Evolutionary conservation across 108 stramenopile genomes (phyloP), one percentile per base, ranked within the genome.

Genomic region (Poteriospumella lacustris): DNA sequence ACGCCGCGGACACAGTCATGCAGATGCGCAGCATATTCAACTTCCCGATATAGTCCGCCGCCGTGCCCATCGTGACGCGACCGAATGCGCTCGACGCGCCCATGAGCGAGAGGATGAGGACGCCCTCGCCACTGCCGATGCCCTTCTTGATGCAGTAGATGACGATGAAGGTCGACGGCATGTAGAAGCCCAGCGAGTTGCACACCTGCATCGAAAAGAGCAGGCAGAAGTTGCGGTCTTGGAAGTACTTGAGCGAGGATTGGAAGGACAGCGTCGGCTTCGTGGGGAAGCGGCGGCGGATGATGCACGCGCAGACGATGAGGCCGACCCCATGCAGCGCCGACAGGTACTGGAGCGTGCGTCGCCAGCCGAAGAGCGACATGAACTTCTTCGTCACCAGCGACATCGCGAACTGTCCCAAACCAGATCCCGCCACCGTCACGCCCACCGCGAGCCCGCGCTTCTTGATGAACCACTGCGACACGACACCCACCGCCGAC

Each of bases 221-320:
- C n/a, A n/a, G n/a, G n/a, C n/a, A n/a, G n/a, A 56, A 56, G 52
- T 56, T 56, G 52, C 52, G 52, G 24, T 56, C 52, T 56, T 56
- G 15, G 52, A 56, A 56, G 24, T 56, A 56, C 52, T 15, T 56
- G 15, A 56, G 24, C 15, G 52, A 15, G 15, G 52, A 56, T n/a
- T n/a, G n/a, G n/a, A n/a, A n/a, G n/a, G n/a, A n/a, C n/a, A n/a
- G n/a, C n/a, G n/a, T n/a, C n/a, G n/a, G n/a, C n/a, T n/a, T n/a
- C n/a, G n/a, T n/a, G n/a, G n/a, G n/a, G n/a, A n/a, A n/a, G n/a
- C n/a, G n/a, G n/a, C n/a, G n/a, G n/a, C n/a, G n/a, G n/a, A n/a
- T n/a, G n/a, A n/a, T n/a, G n/a, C n/a, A n/a, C n/a, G n/a, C n/a
- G n/a, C n/a, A n/a, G n/a, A n/a, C n/a, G n/a, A n/a, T n/a, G n/a